phyloP scores from a whole-genome alignment of 805 yeast genomes.

The Helenozyma rhizophorensis region DNA sequence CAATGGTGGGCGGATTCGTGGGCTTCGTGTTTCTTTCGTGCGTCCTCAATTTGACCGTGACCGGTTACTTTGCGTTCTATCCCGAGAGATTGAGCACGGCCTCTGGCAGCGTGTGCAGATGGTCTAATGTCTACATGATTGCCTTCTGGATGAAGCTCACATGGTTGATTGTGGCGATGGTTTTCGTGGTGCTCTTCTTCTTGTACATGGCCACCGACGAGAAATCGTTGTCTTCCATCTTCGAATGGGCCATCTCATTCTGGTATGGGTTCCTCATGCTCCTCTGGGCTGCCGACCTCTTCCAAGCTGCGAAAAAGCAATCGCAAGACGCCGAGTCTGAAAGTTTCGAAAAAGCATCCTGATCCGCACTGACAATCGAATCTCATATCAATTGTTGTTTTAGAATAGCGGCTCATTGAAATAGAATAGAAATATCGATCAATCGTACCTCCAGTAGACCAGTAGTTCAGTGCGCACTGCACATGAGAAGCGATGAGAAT shows the following conservation, averaged over 20 bases:
- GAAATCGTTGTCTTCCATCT: constrained; percentile 50
- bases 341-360: too few relatives aligned
- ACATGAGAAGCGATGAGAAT: too few relatives aligned
- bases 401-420: too few relatives aligned
- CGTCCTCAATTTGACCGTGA: constrained; percentile 31
- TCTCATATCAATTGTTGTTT: too few relatives aligned
- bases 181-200: constrained; percentile 69
- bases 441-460: too few relatives aligned
- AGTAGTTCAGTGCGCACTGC: too few relatives aligned
- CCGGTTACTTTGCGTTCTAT: constrained; percentile 35
- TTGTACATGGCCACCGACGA: constrained; percentile 30
- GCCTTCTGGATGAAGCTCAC: constrained; percentile 50
- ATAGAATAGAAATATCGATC: too few relatives aligned
- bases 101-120: constrained; percentile 33
- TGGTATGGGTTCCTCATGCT: constrained; percentile 72
- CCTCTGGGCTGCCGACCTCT: constrained; percentile 64
- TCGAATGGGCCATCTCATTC: constrained; percentile 87
- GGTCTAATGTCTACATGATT: constrained; percentile 39
- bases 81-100: constrained; percentile 34
- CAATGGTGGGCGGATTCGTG: constrained; percentile 73
- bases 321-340: too few relatives aligned
- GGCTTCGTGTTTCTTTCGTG: constrained; percentile 55
- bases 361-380: too few relatives aligned
- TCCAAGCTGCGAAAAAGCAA: constrained; percentile 49
- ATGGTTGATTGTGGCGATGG: constrained; percentile 67